Evolutionary conservation across 345 rosid genomes (phyloP).

Genomic region (Excoecaria cochinchinensis): DNA sequence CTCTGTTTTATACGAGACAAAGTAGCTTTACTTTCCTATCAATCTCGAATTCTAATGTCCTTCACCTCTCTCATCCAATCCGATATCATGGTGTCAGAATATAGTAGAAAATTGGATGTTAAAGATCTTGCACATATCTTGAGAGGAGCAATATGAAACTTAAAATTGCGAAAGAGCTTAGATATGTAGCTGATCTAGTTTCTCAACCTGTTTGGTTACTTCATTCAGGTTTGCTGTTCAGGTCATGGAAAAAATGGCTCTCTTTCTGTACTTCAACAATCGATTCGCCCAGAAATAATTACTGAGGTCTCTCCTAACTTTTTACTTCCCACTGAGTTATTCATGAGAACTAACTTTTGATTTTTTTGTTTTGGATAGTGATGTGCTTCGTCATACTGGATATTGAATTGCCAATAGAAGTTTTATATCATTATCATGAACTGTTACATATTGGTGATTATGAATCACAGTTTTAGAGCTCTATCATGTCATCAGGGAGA

Average conservation of each 20-base stretch:
- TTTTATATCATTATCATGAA: neutral
- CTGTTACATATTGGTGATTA: neutral
- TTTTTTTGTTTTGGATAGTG: neutral
- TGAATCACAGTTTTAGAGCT: neutral
- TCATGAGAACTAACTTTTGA: slow-evolving; percentile 1
- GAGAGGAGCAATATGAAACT: neutral
- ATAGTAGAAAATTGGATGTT: neutral
- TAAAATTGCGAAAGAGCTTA: neutral
- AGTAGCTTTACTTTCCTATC: neutral
- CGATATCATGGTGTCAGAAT: neutral
- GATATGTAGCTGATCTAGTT: neutral
- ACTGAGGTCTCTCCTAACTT: slow-evolving; percentile 64
- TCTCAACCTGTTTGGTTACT: neutral
- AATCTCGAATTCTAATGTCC: neutral
- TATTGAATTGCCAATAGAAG: neutral
- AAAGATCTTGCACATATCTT: too few species aligned
- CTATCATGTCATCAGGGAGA: neutral
- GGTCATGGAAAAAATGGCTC: slow-evolving; percentile 99
- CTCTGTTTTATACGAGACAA: neutral
- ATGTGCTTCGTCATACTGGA: neutral
- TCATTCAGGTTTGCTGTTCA: slow-evolving; percentile 89
- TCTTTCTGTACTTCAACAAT: slow-evolving; percentile 85
- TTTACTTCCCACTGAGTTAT: neutral
- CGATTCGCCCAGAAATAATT: slow-evolving; percentile 94
- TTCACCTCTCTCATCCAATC: neutral